phyloP scores from a whole-genome alignment of 2,329 filamentous ascomycete species.

The Aspergillus sp. region DNA sequence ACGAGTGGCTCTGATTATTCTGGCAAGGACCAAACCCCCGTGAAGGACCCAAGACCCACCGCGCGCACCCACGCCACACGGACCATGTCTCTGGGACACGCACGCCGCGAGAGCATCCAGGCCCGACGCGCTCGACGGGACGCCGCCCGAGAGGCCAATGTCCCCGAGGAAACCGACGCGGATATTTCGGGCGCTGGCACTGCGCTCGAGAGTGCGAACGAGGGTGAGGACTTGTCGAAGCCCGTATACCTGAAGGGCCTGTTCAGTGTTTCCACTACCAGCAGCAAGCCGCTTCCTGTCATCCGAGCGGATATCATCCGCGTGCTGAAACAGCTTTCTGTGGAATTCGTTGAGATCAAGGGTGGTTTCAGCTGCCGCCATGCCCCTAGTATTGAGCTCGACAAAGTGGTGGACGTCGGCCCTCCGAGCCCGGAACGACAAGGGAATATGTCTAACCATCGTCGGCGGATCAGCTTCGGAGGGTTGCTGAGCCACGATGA shows the following conservation, averaged over 20 bases:
- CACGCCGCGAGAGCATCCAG: slow-evolving; percentile 87
- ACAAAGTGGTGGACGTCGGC: slow-evolving; percentile 64
- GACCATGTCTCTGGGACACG: slow-evolving; percentile 85
- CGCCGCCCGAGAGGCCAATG: slow-evolving; percentile 69
- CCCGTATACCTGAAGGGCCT: slow-evolving; percentile 94
- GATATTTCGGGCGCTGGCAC: slow-evolving; percentile 63
- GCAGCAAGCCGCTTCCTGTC: slow-evolving; percentile 79
- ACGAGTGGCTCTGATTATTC: slow-evolving; percentile 81
- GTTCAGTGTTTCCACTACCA: slow-evolving; percentile 96
- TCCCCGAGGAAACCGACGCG: slow-evolving; percentile 86
- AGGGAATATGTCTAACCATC: slow-evolving; percentile 57
- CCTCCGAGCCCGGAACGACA: slow-evolving; percentile 58
- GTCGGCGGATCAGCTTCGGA: slow-evolving; percentile 80
- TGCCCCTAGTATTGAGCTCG: slow-evolving; percentile 82
- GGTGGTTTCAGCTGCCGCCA: slow-evolving; percentile 91
- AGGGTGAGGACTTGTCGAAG: slow-evolving; percentile 74
- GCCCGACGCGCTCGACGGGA: slow-evolving; percentile 74
- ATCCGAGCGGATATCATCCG: slow-evolving; percentile 89
- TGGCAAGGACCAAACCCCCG: slow-evolving; percentile 44
- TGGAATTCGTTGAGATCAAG: slow-evolving; percentile 90
- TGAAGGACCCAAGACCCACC: slow-evolving; percentile 53
- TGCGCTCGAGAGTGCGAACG: slow-evolving; percentile 48
- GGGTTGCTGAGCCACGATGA: slow-evolving; percentile 68
- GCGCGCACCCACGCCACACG: slow-evolving; percentile 65
- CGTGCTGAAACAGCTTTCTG: slow-evolving; percentile 80